These are phyloP conservation scores for Daldinia sp. DNA, from an alignment of 2,329 filamentous ascomycete genomes.

Conservation along the genomic window DNA sequence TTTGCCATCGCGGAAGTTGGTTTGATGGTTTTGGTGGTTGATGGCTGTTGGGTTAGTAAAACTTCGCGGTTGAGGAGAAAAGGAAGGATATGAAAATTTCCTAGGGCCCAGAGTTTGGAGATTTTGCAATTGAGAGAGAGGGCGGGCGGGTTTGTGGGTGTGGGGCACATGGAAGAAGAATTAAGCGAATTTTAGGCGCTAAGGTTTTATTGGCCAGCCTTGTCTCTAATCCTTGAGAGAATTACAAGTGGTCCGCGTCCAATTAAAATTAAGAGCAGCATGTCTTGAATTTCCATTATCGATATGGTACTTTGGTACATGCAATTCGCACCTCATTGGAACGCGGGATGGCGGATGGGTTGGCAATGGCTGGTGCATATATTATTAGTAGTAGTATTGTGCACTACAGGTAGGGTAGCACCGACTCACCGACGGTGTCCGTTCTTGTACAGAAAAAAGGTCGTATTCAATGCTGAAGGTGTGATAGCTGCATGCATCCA, in stretches of 20 bases:
- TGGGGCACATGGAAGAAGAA: slow-evolving; percentile 25
- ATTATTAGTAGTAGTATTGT: too few species aligned
- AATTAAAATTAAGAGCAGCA: slow-evolving; percentile 12
- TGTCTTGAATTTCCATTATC: neutral
- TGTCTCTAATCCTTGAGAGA: slow-evolving; percentile 6
- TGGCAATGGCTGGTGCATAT: neutral
- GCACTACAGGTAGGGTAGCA: neutral
- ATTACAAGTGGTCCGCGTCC: slow-evolving; percentile 1
- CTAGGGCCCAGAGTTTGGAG: slow-evolving; percentile 30
- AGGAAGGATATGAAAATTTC: slow-evolving; percentile 31
- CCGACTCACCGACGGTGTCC: slow-evolving; percentile 33
- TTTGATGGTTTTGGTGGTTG: slow-evolving; percentile 33
- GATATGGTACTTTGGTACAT: slow-evolving; percentile 18
- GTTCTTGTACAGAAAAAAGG: slow-evolving; percentile 10
- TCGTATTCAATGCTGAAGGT: slow-evolving; percentile 24
- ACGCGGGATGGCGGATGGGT: slow-evolving; percentile 1
- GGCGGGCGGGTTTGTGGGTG: slow-evolving; percentile 36
- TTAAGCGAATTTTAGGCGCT: slow-evolving; percentile 36
- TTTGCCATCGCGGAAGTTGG: slow-evolving; percentile 65
- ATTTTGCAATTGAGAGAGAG: slow-evolving; percentile 37
- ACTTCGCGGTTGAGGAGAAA: slow-evolving; percentile 40
- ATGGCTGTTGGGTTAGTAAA: slow-evolving; percentile 50
- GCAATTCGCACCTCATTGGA: slow-evolving; percentile 14
- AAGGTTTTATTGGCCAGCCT: slow-evolving; percentile 37
- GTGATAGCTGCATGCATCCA: slow-evolving; percentile 27